Base-by-base conservation (phyloP, 257 asterid species). In the Knoxia roxburghii region DNA sequence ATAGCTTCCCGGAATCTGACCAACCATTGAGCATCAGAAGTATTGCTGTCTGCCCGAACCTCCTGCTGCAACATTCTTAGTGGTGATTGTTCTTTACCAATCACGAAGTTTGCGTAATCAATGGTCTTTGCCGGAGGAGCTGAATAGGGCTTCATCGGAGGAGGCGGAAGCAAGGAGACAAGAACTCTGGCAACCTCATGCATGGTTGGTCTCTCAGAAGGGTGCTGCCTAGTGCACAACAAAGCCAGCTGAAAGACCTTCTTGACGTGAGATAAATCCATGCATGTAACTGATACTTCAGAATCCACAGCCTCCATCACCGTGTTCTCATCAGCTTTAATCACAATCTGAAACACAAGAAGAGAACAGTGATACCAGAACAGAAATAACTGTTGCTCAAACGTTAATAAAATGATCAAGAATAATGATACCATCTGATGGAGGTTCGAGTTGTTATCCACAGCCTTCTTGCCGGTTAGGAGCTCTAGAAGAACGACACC, bases 401-500 rank as follows among this genome's bases (percentile, higher is more conserved):
- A 9, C 41, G 41, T 3, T 3, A 37, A 37, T 3, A 37, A 3
- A 37, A 37, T 3, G 41, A 37, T 37, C 41, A 9, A 58, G 68
- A 60, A 35, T 2, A 60, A n/a, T 2, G 23, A 27, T 88, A 94
- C 99, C 97, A 90, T 82, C 68, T 94, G 96, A 68, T 87, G 99
- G 82, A 94, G 68, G 84, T 94, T 94, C 8, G 80, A 76, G 71
- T 94, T 95, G 18, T 87, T 83, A 73, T 88, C 95, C 13, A 94
- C 96, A 0, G 99, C 95, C 67, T 88, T 94, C 77, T 74, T 90
- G 33, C 99, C 99, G 0, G 99, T 94, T 76, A 94, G 65, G 4
- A 94, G 95, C 89, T 94, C 99, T 3, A 94, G 80, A 63, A 94
- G 95, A 60, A 94, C 98, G 37, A 94, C 83, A 48, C 99, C 99